Percentiles rank a stretch among this genome's conserved stretches.
These are phyloP conservation scores for Ceratocystis eucalypticola DNA, from an alignment of 2,329 filamentous ascomycete genomes.

Conservation along the genomic window DNA sequence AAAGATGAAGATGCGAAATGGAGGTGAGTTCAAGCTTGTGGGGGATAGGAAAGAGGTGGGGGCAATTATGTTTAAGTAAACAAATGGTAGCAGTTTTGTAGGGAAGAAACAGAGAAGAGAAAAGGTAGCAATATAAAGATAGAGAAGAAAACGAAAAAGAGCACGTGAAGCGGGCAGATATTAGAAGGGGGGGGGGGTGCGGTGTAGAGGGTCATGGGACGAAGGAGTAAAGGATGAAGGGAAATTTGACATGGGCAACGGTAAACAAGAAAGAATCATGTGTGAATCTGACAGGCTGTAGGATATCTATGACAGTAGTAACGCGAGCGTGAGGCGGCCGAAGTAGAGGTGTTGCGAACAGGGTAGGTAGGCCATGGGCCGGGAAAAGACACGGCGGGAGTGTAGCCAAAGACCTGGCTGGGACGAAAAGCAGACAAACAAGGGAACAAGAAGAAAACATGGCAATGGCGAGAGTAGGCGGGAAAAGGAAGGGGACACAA, in stretches of 20 bases:
- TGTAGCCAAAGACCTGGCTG: background rate
- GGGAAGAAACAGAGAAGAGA: background rate
- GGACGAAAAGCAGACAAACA: background rate
- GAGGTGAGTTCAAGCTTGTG: background rate
- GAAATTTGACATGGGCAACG: conserved; percentile 1
- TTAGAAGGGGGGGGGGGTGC: background rate
- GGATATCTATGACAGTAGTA: background rate
- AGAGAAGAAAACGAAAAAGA: background rate
- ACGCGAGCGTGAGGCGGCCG: background rate
- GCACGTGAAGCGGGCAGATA: background rate
- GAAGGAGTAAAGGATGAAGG: conserved; percentile 1
- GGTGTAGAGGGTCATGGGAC: conserved; percentile 1
- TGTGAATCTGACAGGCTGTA: background rate
- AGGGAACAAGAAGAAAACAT: background rate
- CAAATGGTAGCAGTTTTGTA: background rate
- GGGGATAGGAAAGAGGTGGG: background rate
- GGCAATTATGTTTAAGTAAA: background rate
- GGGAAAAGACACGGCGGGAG: background rate
- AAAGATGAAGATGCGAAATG: background rate
- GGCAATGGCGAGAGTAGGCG: background rate
- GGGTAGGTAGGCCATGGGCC: background rate
- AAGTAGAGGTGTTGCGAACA: background rate
- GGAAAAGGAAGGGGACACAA: background rate
- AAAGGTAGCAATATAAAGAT: background rate
- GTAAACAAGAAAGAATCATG: background rate